Evolutionary conservation across 139 green algal genomes (phyloP), one percentile per base, ranked within the genome.

Genomic region (Nannochloris sp.): DNA sequence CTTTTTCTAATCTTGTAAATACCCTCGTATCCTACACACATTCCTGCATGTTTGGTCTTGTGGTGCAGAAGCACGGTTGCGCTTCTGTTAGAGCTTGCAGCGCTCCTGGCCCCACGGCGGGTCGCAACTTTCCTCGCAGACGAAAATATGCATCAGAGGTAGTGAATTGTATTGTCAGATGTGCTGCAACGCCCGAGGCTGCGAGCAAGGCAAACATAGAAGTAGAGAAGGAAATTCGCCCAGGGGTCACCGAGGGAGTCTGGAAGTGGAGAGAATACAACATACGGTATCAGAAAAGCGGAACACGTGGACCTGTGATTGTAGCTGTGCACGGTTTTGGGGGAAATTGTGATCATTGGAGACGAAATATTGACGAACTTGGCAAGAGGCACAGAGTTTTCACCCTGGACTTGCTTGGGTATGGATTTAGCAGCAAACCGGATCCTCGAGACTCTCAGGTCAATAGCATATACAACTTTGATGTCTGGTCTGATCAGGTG

Each of bases 361-460:
- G 90, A 14, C 93, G 97, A 67, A 96, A 96, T 72, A 75, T 88
- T 13, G 73, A 73, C 0, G 74, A 61, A 23, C 67, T 97, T 14
- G 89, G 67, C 2, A 12, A 67, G 23, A 40, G n/a, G 28, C 71
- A 72, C 33, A 72, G 75, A 1, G 77, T 76, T 1, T 98, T 76
- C 62, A 83, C 92, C 28, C 87, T 98, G 12, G 92, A 98, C 69
- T 71, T 98, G 33, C 75, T 98, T 6, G 92, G 92, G 1, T 96
- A 91, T 61, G 70, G 70, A 12, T 82, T 73, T 55, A 82, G 63
- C 31, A 78, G 89, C 71, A 96, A 96, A 71, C 92, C 92, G 16
- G 57, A 84, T 60, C 91, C 91, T 1, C 67, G 59, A 40, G 50
- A 58, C 28, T 50, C 13, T 36, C 33, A 65, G 5, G 31, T 69